Percentiles rank a stretch among this genome's conserved stretches.
phyloP scores from a whole-genome alignment of 306 rosid species.

The Quercus berberidifolia region DNA sequence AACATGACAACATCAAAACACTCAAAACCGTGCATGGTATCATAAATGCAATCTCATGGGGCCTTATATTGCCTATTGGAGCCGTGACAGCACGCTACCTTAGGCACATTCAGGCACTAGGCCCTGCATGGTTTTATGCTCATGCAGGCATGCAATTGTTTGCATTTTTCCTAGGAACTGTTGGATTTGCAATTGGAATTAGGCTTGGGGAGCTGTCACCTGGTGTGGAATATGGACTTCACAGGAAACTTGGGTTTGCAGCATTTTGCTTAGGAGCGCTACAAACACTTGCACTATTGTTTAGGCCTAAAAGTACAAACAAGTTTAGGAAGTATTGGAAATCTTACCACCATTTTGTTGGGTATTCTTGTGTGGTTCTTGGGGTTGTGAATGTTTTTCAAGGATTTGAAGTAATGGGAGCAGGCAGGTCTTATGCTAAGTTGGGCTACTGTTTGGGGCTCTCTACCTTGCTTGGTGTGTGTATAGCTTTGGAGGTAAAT shows the following conservation, averaged over 20 bases:
- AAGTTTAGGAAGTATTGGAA: constrained; percentile 93
- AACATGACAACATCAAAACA: constrained; percentile 27
- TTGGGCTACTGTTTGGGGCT: constrained; percentile 65
- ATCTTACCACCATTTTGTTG: constrained; percentile 89
- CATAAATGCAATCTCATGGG: constrained; percentile 80
- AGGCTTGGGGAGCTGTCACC: constrained; percentile 62
- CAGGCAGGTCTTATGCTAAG: constrained; percentile 72
- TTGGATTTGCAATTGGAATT: constrained; percentile 71
- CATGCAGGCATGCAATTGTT: constrained; percentile 71
- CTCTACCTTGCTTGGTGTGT: constrained; percentile 64
- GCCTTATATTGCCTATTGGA: constrained; percentile 69
- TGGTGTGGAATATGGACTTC: constrained; percentile 71
- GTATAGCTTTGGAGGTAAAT: constrained; percentile 83
- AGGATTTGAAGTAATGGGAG: constrained; percentile 89
- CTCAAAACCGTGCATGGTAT: constrained; percentile 57
- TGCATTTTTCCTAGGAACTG: constrained; percentile 60
- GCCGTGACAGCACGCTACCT: constrained; percentile 82
- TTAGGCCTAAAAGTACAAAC: constrained; percentile 75
- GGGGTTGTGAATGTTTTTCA: constrained; percentile 85
- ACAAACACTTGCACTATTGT: constrained; percentile 72
- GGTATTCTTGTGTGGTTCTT: constrained; percentile 90
- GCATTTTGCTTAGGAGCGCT: constrained; percentile 66
- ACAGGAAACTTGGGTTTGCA: constrained; percentile 73
- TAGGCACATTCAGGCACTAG: constrained; percentile 57
- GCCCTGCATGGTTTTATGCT: constrained; percentile 84